Conservation (phyloP, 805 yeast genomes). For the Suhomyces canberraensis region DNA sequence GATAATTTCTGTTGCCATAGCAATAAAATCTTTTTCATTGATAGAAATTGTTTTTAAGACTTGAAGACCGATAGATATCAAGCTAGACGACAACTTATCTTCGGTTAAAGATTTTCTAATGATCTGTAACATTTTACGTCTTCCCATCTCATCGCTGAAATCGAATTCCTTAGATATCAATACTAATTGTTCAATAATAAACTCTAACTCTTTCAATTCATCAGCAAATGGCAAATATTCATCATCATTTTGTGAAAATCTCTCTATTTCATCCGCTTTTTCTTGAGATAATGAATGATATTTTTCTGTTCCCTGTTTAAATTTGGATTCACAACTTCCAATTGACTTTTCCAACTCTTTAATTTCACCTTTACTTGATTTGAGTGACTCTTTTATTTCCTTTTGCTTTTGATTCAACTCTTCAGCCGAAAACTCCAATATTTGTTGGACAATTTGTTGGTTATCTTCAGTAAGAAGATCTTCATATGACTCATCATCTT, state of each 20-base stretch:
- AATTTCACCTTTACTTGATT: constrained; percentile 5
- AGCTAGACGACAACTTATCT: constrained; percentile 51
- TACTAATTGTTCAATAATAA: constrained; percentile 70
- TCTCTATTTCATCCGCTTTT: constrained; percentile 6
- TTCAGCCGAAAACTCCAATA: constrained; percentile 8
- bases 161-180: constrained; percentile 69
- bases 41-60: constrained; percentile 70
- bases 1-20: constrained; percentile 80
- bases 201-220: constrained; percentile 61
- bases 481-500: constrained; percentile 17
- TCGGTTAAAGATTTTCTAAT: constrained; percentile 51
- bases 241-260: constrained; percentile 16
- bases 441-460: constrained; percentile 11
- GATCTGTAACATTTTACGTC: constrained; percentile 64
- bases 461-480: constrained; percentile 14
- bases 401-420: constrained; percentile 10
- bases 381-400: constrained; percentile 9
- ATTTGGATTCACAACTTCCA: constrained; percentile 7
- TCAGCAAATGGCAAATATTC: constrained; percentile 30
- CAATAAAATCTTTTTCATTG: constrained; percentile 79
- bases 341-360: constrained; percentile 7
- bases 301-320: constrained; percentile 9
- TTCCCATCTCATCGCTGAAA: constrained; percentile 85
- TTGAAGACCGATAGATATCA: constrained; percentile 54
- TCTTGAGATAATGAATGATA: constrained; percentile 9